A percentile compares a stretch with the other conserved stretches of the same genome.
Conservation (phyloP, 768 basidiomycete species). For the Naganishia onofrii region DNA sequence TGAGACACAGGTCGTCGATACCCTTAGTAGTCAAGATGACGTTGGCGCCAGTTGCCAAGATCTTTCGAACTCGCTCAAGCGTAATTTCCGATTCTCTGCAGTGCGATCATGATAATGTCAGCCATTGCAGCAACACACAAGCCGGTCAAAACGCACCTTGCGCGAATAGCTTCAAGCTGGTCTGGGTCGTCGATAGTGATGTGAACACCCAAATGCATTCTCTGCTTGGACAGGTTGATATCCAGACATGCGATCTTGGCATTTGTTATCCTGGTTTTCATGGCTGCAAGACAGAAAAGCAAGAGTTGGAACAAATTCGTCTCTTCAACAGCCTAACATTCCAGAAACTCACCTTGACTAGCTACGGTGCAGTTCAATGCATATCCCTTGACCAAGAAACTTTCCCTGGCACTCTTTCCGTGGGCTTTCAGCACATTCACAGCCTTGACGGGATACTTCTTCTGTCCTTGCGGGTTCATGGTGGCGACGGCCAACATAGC, state of each 20-base stretch:
- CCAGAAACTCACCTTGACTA: slow-evolving; percentile 75
- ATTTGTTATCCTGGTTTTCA: slow-evolving; percentile 89
- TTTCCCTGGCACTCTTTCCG: slow-evolving; percentile 91
- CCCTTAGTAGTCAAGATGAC: slow-evolving; percentile 97
- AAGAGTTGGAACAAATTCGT: not conserved
- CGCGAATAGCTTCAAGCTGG: slow-evolving; percentile 92
- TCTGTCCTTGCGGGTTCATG: slow-evolving; percentile 86
- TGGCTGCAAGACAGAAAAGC: slow-evolving; percentile 61
- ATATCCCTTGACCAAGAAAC: slow-evolving; percentile 90
- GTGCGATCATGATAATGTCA: slow-evolving; percentile 45
- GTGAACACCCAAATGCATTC: slow-evolving; percentile 97
- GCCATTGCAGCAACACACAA: not conserved
- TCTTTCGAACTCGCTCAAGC: slow-evolving; percentile 90
- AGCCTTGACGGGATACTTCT: slow-evolving; percentile 98
- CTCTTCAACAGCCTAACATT: not conserved
- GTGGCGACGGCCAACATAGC: slow-evolving; percentile 97
- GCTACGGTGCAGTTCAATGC: slow-evolving; percentile 98
- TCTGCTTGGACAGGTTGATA: slow-evolving; percentile 91
- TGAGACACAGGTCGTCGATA: slow-evolving; percentile 94
- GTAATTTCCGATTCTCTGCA: slow-evolving; percentile 88
- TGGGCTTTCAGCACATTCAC: slow-evolving; percentile 98
- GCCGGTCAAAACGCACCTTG: not conserved
- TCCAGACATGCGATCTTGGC: slow-evolving; percentile 99
- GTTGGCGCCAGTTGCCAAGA: slow-evolving; percentile 91
- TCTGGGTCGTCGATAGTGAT: slow-evolving; percentile 95